A percentile compares a stretch with the other conserved stretches of the same genome.
Evolutionary conservation across 2,329 filamentous ascomycete species (phyloP).

Genomic region (Ophiostoma novo-ulmi): DNA sequence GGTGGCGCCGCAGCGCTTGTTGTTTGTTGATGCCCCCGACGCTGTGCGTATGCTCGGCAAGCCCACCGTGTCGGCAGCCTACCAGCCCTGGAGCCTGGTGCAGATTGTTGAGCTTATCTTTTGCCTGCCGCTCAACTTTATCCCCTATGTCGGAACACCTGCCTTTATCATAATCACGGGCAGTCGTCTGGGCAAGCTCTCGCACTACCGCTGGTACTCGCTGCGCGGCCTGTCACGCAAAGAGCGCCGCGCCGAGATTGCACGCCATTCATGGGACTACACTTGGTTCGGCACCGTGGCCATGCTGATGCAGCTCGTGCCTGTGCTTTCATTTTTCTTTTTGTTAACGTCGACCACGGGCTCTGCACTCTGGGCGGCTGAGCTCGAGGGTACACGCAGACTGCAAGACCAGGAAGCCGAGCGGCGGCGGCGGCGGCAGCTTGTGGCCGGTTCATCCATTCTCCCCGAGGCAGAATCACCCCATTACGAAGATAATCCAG

Average conservation of each 20-base stretch:
- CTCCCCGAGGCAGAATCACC: slow-evolving; percentile 11
- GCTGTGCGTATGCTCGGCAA: slow-evolving; percentile 78
- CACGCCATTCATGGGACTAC: slow-evolving; percentile 69
- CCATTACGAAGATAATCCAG: slow-evolving; percentile 30
- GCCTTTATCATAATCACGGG: slow-evolving; percentile 86
- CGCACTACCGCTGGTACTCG: slow-evolving; percentile 87
- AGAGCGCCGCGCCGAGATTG: slow-evolving; percentile 66
- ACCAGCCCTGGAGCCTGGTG: slow-evolving; percentile 83
- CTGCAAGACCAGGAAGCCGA: slow-evolving; percentile 20
- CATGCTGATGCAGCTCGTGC: slow-evolving; percentile 71
- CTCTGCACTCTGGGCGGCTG: slow-evolving; percentile 78
- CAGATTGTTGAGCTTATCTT: slow-evolving; percentile 82
- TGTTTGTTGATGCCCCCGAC: slow-evolving; percentile 62
- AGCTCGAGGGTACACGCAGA: slow-evolving; percentile 59
- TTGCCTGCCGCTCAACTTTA: slow-evolving; percentile 76
- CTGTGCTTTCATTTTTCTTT: slow-evolving; percentile 89
- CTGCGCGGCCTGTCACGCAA: slow-evolving; percentile 69
- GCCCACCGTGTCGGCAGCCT: slow-evolving; percentile 69
- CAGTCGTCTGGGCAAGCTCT: slow-evolving; percentile 77
- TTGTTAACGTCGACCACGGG: slow-evolving; percentile 81
- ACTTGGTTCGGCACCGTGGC: slow-evolving; percentile 89
- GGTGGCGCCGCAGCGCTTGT: slow-evolving; percentile 59
- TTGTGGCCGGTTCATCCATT: background rate
- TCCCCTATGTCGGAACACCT: slow-evolving; percentile 76
- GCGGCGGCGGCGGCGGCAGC: slow-evolving; percentile 15